phyloP scores from a whole-genome alignment of 2,329 filamentous ascomycete species.

The Aureobasidium sp. region DNA sequence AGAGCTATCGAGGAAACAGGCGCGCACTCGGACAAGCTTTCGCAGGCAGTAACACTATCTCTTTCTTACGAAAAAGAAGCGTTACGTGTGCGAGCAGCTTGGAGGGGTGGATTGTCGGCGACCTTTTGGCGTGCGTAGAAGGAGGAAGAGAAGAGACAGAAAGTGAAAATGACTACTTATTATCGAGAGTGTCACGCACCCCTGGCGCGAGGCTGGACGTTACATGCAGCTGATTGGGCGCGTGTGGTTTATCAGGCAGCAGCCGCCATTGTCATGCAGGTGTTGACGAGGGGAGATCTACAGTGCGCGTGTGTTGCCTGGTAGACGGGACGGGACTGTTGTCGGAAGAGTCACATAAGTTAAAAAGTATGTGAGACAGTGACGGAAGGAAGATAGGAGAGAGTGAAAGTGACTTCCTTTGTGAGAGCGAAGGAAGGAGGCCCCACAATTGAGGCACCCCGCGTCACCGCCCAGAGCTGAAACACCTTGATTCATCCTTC shows the following conservation, averaged over 20 bases:
- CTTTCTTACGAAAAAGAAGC: not conserved
- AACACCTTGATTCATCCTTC: conserved; percentile 4
- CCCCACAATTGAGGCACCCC: not conserved
- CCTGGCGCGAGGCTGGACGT: conserved; percentile 6
- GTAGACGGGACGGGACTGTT: not conserved
- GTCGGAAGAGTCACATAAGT: not conserved
- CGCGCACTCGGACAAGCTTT: conserved; percentile 13
- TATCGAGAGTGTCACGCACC: not conserved
- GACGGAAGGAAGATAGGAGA: not conserved
- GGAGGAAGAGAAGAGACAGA: not conserved
- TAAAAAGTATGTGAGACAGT: not conserved
- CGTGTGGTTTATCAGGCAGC: conserved; percentile 4
- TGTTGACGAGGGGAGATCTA: not conserved
- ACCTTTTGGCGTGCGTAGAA: conserved; percentile 13
- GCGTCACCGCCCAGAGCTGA: not conserved
- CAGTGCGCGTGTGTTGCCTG: conserved; percentile 3
- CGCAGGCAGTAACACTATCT: conserved; percentile 4
- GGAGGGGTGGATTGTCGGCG: conserved; percentile 14
- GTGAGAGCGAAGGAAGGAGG: not conserved
- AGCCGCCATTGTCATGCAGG: not conserved
- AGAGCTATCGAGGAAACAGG: not conserved
- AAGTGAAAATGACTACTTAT: not conserved
- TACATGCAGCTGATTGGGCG: conserved; percentile 4
- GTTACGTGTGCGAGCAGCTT: conserved; percentile 13
- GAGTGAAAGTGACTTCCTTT: not conserved